Evolutionary conservation across 2,329 filamentous ascomycete genomes (phyloP).

Genomic region (Monosporascus sp.): DNA sequence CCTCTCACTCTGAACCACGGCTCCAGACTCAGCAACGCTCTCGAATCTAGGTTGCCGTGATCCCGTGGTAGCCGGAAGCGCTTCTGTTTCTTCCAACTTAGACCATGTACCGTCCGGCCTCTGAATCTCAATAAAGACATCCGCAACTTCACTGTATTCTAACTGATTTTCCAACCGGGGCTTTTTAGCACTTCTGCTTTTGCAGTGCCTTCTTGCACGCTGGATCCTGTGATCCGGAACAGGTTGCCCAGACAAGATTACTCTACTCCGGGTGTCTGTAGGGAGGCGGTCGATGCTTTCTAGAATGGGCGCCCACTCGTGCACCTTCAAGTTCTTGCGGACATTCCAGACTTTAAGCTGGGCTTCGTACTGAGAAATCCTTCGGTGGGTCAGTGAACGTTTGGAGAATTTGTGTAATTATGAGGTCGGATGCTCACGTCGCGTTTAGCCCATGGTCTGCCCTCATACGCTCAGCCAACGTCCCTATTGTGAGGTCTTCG

Average conservation of each 20-base stretch:
- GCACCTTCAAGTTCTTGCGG: constrained; percentile 1
- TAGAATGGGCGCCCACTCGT: constrained; percentile 2
- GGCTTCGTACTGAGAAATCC: constrained; percentile 3
- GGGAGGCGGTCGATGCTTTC: neutral
- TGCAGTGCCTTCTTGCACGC: neutral
- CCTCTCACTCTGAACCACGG: too few relatives aligned
- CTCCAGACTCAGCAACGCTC: too few relatives aligned
- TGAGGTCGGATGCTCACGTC: too few relatives aligned
- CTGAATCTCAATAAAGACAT: too few relatives aligned
- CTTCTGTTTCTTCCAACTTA: too few relatives aligned
- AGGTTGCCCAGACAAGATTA: neutral
- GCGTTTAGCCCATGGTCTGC: too few relatives aligned
- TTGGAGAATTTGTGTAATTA: neutral
- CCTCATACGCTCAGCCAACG: too few relatives aligned
- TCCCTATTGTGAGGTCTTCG: neutral
- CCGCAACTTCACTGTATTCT: too few relatives aligned
- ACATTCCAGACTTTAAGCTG: constrained; percentile 4
- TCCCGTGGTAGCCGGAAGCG: too few relatives aligned
- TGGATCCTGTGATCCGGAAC: neutral
- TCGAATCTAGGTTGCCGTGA: too few relatives aligned
- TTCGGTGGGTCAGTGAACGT: neutral
- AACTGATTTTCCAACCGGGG: too few relatives aligned
- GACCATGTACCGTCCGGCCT: too few relatives aligned
- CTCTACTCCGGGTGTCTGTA: neutral
- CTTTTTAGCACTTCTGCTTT: neutral